Conservation (phyloP, 768 basidiomycete genomes). For the Leccinum variicolor region DNA sequence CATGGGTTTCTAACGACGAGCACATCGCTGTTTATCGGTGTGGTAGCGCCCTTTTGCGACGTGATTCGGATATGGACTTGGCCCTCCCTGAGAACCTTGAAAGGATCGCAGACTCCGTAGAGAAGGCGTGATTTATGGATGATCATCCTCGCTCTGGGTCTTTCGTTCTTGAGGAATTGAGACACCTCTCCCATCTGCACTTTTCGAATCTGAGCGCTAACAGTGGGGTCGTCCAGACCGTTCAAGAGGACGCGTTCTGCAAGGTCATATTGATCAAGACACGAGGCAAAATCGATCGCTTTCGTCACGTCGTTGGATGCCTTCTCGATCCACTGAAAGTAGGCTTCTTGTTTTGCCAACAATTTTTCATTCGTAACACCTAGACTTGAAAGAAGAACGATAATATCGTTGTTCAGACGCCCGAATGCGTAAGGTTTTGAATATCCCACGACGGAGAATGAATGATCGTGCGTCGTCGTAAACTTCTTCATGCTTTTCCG, state of each 20-base stretch:
- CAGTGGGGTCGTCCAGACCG: conserved; percentile 45
- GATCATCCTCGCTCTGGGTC: conserved; percentile 55
- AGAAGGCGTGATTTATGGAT: conserved; percentile 59
- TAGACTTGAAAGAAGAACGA: conserved; percentile 61
- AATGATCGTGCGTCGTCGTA: conserved; percentile 48
- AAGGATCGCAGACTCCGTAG: conserved; percentile 69
- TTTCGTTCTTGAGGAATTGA: conserved; percentile 50
- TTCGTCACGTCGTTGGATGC: conserved; percentile 45
- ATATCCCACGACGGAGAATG: conserved; percentile 65
- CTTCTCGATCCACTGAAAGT: conserved; percentile 55
- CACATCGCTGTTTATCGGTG: conserved; percentile 58
- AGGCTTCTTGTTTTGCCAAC: conserved; percentile 52
- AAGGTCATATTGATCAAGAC: conserved; percentile 42
- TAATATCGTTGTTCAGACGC: conserved; percentile 67
- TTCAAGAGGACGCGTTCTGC: conserved; percentile 55
- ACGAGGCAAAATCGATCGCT: conserved; percentile 57
- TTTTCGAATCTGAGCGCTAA: conserved; percentile 40
- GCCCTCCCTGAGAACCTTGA: conserved; percentile 57
- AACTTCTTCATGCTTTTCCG: conserved; percentile 73
- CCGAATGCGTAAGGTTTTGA: conserved; percentile 64
- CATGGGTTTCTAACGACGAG: conserved; percentile 68
- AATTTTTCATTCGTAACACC: conserved; percentile 55
- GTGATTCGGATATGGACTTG: conserved; percentile 62
- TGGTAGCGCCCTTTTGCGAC: conserved; percentile 47
- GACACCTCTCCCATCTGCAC: conserved; percentile 50